These are phyloP conservation scores for Paramecium primaurelia DNA, from an alignment of 73 alveolate genomes.

Conservation along the genomic window DNA sequence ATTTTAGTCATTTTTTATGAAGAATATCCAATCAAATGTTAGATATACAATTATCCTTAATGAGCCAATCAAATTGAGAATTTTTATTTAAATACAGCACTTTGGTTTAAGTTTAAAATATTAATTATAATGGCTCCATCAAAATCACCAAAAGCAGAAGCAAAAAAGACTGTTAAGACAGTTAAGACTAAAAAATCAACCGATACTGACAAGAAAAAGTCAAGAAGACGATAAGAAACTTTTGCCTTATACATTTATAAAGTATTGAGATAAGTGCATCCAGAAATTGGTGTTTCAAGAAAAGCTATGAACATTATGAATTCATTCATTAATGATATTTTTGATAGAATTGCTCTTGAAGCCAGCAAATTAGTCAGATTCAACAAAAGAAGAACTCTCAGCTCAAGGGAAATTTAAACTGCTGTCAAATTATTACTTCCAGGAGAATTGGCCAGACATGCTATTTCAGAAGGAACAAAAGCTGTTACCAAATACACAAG, in stretches of 20 bases:
- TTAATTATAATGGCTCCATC: conserved; percentile 58
- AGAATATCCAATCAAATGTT: background rate
- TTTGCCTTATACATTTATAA: conserved; percentile 72
- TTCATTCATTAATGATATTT: conserved; percentile 72
- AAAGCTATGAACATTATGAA: conserved; percentile 76
- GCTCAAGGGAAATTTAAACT: conserved; percentile 75
- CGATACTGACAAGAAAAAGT: conserved; percentile 57
- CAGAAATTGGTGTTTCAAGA: conserved; percentile 75
- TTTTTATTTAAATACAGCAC: background rate
- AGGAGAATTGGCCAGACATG: conserved; percentile 80
- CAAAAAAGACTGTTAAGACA: conserved; percentile 63
- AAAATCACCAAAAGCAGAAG: conserved; percentile 67
- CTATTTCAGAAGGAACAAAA: conserved; percentile 77
- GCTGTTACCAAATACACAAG: conserved; percentile 71
- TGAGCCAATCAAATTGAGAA: conserved; percentile 24
- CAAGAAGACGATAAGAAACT: conserved; percentile 69
- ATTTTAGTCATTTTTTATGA: background rate
- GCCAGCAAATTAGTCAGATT: conserved; percentile 70
- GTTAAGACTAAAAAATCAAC: conserved; percentile 54
- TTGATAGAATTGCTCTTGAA: conserved; percentile 75
- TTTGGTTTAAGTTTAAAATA: background rate
- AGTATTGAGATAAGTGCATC: conserved; percentile 77
- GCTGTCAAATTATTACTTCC: conserved; percentile 77
- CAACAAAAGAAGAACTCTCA: conserved; percentile 67
- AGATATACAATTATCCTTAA: conserved; percentile 19